These are phyloP conservation scores for Sclerotinia borealis DNA, from an alignment of 2,329 filamentous ascomycete genomes.

Conservation along the genomic window DNA sequence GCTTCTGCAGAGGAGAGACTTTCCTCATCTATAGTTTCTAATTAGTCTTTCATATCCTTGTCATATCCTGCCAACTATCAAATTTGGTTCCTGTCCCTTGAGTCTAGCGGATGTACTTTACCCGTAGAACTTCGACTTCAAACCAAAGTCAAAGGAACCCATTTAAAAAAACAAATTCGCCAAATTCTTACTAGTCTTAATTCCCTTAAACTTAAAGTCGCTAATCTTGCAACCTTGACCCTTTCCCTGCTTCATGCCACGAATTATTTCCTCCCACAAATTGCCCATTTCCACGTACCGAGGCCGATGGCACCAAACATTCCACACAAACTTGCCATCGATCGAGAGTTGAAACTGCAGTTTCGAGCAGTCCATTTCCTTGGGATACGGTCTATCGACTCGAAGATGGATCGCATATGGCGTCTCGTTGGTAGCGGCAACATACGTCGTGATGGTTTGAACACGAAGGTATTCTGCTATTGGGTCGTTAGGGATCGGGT, in stretches of 20 bases:
- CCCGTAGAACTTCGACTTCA: not conserved
- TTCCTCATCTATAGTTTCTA: not conserved
- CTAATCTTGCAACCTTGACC: conserved; percentile 3
- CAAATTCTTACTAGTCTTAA: conserved; percentile 1
- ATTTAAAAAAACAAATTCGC: not conserved
- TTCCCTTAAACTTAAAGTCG: conserved; percentile 10
- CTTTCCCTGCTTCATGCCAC: conserved; percentile 14
- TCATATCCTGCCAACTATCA: not conserved
- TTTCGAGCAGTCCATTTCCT: conserved; percentile 7
- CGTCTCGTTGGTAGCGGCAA: not conserved
- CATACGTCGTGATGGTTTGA: not conserved
- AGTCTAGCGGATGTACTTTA: not conserved
- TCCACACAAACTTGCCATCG: conserved; percentile 13
- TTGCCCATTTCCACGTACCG: conserved; percentile 7
- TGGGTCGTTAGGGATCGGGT: not conserved
- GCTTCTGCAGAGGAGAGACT: not conserved
- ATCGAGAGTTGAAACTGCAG: conserved; percentile 13
- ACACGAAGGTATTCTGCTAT: not conserved
- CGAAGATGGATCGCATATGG: not conserved
- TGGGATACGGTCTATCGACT: not conserved
- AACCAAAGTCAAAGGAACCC: not conserved
- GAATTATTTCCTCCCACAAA: conserved; percentile 9
- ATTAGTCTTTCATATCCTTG: not conserved
- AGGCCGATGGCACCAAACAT: conserved; percentile 6
- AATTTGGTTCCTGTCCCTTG: not conserved